Evolutionary conservation across 192 early-diverging fungal genomes (phyloP), one percentile per base, ranked within the genome.

Genomic region (Mortierella alpina): DNA sequence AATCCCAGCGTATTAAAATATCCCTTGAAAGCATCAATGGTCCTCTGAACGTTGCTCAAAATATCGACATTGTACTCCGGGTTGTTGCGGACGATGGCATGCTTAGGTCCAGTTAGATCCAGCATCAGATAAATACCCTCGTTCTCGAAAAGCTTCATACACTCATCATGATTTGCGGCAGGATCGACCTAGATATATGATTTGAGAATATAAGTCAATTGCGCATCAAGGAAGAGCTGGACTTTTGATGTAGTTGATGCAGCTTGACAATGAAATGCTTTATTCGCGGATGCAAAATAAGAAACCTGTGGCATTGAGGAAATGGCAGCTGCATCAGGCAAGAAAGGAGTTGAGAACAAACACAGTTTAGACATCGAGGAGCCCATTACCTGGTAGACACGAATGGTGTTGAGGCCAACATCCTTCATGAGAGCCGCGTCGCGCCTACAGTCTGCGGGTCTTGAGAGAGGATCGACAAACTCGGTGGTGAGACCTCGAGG

Each of bases 81-180:
- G 44, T 78, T 60, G 53, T 75, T 82, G 47, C 93, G 93, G 68
- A 93, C 89, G 70, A 94, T 89, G 12, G 90, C 85, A 57, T 87
- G 70, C 23, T 82, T 86, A 50, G 90, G 88, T 2, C 85, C 86
- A 57, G 83, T 80, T 53, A 93, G 75, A 83, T 93, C 93, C 10
- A 93, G 83, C 54, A 95, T 70, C 22, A 93, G 84, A 66, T 95
- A 95, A 57, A 95, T 93, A 9, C 91, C 90, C n/a, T 83, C 84
- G 15, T 88, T 84, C 5, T 82, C 84, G 18, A 95, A 82, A 45
- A 82, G 72, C 60, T 87, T 86, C 93, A 95, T 95, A 76, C 90
- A 95, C 18, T 84, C 83, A 72, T 93, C 90, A 68, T 95, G 92
- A 72, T 90, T 83, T 31, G 84, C 72, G 39, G 64, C 82, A 2